These are phyloP conservation scores for Leccinum subtestaceum DNA, from an alignment of 768 basidiomycete species.

Conservation along the genomic window DNA sequence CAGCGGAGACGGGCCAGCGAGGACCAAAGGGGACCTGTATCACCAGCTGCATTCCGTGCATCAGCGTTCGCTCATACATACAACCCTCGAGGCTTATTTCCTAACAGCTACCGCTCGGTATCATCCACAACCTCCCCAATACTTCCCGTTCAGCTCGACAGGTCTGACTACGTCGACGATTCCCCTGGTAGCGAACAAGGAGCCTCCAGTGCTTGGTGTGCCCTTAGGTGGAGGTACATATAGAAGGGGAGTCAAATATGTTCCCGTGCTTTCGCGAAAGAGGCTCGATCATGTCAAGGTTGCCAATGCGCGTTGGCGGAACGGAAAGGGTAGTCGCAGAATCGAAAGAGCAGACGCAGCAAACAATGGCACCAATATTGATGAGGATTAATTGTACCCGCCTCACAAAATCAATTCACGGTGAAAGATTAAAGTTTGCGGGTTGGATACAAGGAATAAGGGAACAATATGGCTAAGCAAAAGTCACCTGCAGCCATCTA, in stretches of 20 bases:
- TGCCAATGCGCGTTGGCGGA: conserved; percentile 76
- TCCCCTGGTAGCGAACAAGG: conserved; percentile 13
- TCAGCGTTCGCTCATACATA: conserved; percentile 61
- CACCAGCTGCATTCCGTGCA: conserved; percentile 53
- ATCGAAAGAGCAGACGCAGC: conserved; percentile 32
- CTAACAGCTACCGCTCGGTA: conserved; percentile 51
- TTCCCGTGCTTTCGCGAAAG: conserved; percentile 62
- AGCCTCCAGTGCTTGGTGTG: conserved; percentile 40
- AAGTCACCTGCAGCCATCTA: conserved; percentile 11
- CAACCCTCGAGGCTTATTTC: conserved; percentile 65
- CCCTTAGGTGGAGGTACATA: conserved; percentile 73
- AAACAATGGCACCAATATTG: background rate
- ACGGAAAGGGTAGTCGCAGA: conserved; percentile 57
- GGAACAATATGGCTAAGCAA: conserved; percentile 18
- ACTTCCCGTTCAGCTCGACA: conserved; percentile 36
- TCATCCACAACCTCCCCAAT: conserved; percentile 42
- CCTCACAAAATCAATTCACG: background rate
- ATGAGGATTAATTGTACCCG: conserved; percentile 7
- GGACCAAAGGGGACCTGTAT: conserved; percentile 40
- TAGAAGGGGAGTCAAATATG: conserved; percentile 59
- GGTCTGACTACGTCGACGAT: conserved; percentile 21
- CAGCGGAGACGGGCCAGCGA: conserved; percentile 20
- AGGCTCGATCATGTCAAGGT: conserved; percentile 69
- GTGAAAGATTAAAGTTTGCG: conserved; percentile 12
- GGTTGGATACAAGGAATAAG: conserved; percentile 12